These are phyloP conservation scores for Aspergillus japonicus DNA, from an alignment of 2,329 filamentous ascomycete genomes.

Conservation along the genomic window DNA sequence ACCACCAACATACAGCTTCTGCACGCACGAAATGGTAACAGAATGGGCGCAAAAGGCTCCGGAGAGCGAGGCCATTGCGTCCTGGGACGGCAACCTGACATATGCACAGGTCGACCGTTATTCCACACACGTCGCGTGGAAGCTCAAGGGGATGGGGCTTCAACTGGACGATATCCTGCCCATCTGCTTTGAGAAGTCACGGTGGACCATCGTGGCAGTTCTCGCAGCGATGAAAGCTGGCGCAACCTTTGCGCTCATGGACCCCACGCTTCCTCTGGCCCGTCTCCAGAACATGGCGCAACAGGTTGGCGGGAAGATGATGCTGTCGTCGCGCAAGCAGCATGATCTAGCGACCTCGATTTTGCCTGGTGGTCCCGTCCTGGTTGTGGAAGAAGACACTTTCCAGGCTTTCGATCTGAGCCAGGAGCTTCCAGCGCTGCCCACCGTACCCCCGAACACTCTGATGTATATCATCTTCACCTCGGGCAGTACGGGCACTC, in stretches of 20 bases:
- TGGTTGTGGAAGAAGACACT: constrained; percentile 28
- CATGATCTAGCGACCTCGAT: constrained; percentile 28
- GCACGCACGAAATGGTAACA: constrained; percentile 50
- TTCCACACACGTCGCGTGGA: constrained; percentile 30
- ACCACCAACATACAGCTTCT: constrained; percentile 44
- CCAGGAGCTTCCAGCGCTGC: constrained; percentile 14
- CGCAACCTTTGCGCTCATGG: constrained; percentile 33
- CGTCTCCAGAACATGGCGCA: constrained; percentile 34
- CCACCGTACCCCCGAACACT: constrained; percentile 29
- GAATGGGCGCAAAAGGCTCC: constrained; percentile 24
- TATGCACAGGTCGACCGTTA: constrained; percentile 36
- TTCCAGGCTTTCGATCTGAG: constrained; percentile 20
- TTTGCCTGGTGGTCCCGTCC: constrained; percentile 30
- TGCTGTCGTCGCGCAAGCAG: constrained; percentile 32
- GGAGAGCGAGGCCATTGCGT: constrained; percentile 29
- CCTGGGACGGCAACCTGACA: constrained; percentile 34
- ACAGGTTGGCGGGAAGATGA: constrained; percentile 30
- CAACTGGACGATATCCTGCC: constrained; percentile 28
- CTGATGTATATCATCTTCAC: constrained; percentile 63
- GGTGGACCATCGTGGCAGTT: constrained; percentile 35
- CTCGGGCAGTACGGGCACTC: constrained; percentile 53
- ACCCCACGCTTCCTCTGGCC: constrained; percentile 33
- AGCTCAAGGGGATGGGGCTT: constrained; percentile 29
- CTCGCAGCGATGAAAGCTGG: constrained; percentile 36
- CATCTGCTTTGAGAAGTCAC: constrained; percentile 36